Base-by-base conservation (phyloP, 352 stramenopile genomes). In the Phytophthora nicotianae region DNA sequence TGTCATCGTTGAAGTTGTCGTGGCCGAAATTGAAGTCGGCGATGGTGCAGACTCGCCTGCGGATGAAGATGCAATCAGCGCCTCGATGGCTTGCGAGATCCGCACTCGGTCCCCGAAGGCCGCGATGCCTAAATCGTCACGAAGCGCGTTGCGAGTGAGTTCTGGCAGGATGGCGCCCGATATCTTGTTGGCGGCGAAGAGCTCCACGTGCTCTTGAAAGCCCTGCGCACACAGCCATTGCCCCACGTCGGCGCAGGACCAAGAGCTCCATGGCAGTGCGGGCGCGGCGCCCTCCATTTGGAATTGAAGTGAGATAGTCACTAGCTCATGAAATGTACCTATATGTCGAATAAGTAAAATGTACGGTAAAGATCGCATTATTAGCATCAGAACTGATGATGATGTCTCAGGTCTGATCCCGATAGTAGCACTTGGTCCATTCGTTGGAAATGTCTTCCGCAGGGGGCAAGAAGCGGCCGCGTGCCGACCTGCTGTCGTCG, bases 401-500 rank as follows among this genome's bases (percentile, higher is more conserved):
- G 3, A n/a, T n/a, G 40, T 16, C 33, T 68, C 51, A 47, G 65
- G 57, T 68, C 60, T 74, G 61, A 74, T 27, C 24, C 50, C 19
- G 29, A 54, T 65, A 33, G 27, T 41, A 17, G 8, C 21, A 6
- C 9, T 37, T 53, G 23, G 8, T 10, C 60, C 29, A 62, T 46
- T 24, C 27, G 57, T 63, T 60, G 19, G 27, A 29, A n/a, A 63
- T 43, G 27, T 51, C 50, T 0, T 57, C 61, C 29, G 47, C 65
- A 19, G 48, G 41, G 10, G 55, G 10, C 21, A 89, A 88, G 74
- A 92, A 92, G 75, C 79, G 81, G 13, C 79, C 81, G 61, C 75
- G 75, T 27, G 71, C 62, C n/a, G 84, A 93, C 64, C 68, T 91
- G n/a, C 64, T 93, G 17, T 83, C 84, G 58, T 90, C 84, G 46